phyloP scores from a whole-genome alignment of 352 stramenopile genomes.

The Phytophthora multivora region DNA sequence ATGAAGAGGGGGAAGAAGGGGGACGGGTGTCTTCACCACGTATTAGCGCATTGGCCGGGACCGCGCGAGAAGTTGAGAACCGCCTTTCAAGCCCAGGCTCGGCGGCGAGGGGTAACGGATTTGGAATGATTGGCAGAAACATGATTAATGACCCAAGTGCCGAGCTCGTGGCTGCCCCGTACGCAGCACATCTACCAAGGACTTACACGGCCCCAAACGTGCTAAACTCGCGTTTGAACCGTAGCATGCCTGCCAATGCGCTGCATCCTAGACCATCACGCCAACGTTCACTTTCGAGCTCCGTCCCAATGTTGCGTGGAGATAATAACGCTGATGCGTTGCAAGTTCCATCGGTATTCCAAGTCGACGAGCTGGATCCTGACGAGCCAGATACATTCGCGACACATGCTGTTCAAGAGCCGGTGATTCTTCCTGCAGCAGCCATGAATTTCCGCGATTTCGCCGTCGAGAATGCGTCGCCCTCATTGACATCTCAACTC shows the following conservation, averaged over 20 bases:
- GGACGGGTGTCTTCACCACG: constrained; percentile 37
- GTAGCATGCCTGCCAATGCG: constrained; percentile 12
- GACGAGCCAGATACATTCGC: constrained; percentile 30
- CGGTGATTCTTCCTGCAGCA: constrained; percentile 16
- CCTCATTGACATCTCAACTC: constrained; percentile 38
- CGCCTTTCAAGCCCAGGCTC: constrained; percentile 27
- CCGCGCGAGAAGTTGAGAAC: constrained; percentile 17
- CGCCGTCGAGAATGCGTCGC: constrained; percentile 32
- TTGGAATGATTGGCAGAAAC: constrained; percentile 33
- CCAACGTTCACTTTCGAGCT: constrained; percentile 37
- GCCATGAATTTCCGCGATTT: constrained; percentile 35
- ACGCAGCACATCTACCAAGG: constrained; percentile 22
- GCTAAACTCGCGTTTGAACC: constrained; percentile 35
- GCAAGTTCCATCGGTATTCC: constrained; percentile 13
- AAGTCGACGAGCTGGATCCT: constrained; percentile 23
- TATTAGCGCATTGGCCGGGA: constrained; percentile 11
- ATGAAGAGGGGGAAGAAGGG: constrained; percentile 42
- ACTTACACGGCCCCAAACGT: constrained; percentile 46
- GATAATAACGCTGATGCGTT: constrained; percentile 10
- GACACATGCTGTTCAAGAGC: constrained; percentile 27
- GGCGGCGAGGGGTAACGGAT: constrained; percentile 37
- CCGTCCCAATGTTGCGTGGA: constrained; percentile 13
- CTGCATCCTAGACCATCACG: constrained; percentile 19
- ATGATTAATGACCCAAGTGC: constrained; percentile 52
- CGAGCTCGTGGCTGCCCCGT: constrained; percentile 42